These are phyloP conservation scores for Pleurotus tuber-regium DNA, from an alignment of 768 basidiomycete species.

Conservation along the genomic window DNA sequence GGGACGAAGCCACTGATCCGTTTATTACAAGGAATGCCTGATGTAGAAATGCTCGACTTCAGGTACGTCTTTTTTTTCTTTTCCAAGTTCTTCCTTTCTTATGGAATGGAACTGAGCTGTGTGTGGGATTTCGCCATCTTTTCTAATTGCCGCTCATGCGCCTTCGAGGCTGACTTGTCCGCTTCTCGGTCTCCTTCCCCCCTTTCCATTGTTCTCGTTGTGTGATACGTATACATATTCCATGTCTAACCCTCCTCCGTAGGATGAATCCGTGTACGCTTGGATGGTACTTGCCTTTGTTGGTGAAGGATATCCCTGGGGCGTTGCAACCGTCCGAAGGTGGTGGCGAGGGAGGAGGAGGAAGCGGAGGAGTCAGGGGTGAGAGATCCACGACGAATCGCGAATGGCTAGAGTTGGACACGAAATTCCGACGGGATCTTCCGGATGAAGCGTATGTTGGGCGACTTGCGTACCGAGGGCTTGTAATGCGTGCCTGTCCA, in stretches of 20 bases:
- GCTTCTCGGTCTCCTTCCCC: neutral
- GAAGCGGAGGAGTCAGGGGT: slow-evolving; percentile 21
- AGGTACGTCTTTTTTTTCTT: slow-evolving; percentile 44
- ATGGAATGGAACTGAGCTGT: too few species aligned
- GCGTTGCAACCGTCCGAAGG: slow-evolving; percentile 62
- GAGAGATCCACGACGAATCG: too few species aligned
- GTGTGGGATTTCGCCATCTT: neutral
- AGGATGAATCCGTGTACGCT: slow-evolving; percentile 98
- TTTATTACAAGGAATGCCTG: slow-evolving; percentile 65
- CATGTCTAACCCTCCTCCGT: too few species aligned
- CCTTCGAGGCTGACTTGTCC: neutral
- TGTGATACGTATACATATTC: too few species aligned
- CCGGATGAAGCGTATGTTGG: slow-evolving; percentile 88
- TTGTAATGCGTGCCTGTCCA: slow-evolving; percentile 76
- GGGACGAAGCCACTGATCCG: slow-evolving; percentile 73
- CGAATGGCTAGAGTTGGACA: slow-evolving; percentile 79
- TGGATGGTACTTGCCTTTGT: slow-evolving; percentile 90
- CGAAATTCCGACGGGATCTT: slow-evolving; percentile 83
- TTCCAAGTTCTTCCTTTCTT: too few species aligned
- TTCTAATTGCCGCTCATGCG: slow-evolving; percentile 1
- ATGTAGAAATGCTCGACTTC: slow-evolving; percentile 89
- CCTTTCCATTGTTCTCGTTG: too few species aligned
- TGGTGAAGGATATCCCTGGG: slow-evolving; percentile 66
- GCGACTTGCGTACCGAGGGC: slow-evolving; percentile 84
- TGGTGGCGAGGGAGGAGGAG: slow-evolving; percentile 17